These are phyloP conservation scores for Chytriomyces sp. DNA, from an alignment of 192 early-diverging fungal genomes.

Conservation along the genomic window DNA sequence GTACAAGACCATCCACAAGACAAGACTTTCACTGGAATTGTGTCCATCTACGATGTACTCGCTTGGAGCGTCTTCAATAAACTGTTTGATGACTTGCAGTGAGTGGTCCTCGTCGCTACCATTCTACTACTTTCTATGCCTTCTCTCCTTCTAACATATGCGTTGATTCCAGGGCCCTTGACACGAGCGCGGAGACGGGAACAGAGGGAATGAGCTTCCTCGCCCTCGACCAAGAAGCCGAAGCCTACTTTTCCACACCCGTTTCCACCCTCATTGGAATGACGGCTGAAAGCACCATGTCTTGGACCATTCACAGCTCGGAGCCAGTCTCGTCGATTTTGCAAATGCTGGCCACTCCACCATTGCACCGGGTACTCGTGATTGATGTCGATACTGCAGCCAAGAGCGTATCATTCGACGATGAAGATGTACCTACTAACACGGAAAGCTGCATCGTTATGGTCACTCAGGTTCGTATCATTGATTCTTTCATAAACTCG, in stretches of 20 bases:
- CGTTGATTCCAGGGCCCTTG: background rate
- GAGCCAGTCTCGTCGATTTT: constrained; percentile 43
- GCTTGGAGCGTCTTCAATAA: constrained; percentile 51
- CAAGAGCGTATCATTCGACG: background rate
- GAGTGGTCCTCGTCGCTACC: background rate
- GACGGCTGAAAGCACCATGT: constrained; percentile 37
- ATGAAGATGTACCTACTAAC: background rate
- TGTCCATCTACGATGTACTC: constrained; percentile 55
- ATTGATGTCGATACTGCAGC: constrained; percentile 41
- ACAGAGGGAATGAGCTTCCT: background rate
- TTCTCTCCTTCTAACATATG: background rate
- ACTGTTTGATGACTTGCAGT: constrained; percentile 48
- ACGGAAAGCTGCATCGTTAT: constrained; percentile 19
- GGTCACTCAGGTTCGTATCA: constrained; percentile 38
- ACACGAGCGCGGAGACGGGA: background rate
- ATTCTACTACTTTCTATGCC: constrained; percentile 12
- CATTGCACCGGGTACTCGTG: constrained; percentile 50
- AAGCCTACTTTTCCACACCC: constrained; percentile 46
- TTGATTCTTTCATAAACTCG: background rate
- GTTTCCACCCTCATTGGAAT: constrained; percentile 37
- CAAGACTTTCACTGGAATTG: constrained; percentile 40
- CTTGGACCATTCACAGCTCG: constrained; percentile 45
- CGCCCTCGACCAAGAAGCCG: constrained; percentile 27
- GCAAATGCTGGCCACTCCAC: constrained; percentile 36
- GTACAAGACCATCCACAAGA: background rate